Base-by-base conservation (phyloP, 1,139 yeast genomes). In the Yamadazyma kanchanaburiensis region DNA sequence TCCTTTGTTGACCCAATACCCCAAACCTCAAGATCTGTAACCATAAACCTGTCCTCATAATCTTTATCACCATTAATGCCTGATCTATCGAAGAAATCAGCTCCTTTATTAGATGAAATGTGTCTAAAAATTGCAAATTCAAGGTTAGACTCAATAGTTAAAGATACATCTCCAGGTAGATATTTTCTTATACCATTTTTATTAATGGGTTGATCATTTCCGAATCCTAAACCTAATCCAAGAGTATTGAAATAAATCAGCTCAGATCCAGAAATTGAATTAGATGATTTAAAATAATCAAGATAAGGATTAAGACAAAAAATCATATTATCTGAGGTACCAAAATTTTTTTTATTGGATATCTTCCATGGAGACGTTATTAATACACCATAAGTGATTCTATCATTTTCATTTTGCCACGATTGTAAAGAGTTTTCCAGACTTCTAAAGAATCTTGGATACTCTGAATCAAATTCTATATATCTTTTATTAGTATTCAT, bases 11-110 rank as follows among this genome's bases (percentile, higher is more conserved):
- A 76, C 1, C 96, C 96, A 34, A 87, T 71, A 0, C 97, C 97
- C 91, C 94, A 85, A 1, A 87, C 95, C 52, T 88, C 96, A 14
- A 89, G 60, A 42, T 83, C 89, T 4, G 80, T 76, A 7, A 89
- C 74, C 35, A 71, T 56, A 46, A 89, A 79, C 29, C 89, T 62
- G 40, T 81, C 80, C 49, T 89, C 96, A 48, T 66, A 84, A 38
- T 74, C 77, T 11, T 49, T 46, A 3, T 43, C 38, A 16, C 46
- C 42, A 1, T 19, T 22, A 28, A 53, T 61, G 2, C 28, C 22
- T 0, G 70, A 60, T 12, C 38, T 41, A 5, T 51, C 37, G 45
- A 65, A 67, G 35, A 41, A 63, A 8, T 52, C 42, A 9, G 55
- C 38, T 3, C 28, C 24, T 5, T 34, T 30, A 1, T 55, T 39